Conservation (phyloP, 257 asterid genomes). For the Salvia splendens region DNA sequence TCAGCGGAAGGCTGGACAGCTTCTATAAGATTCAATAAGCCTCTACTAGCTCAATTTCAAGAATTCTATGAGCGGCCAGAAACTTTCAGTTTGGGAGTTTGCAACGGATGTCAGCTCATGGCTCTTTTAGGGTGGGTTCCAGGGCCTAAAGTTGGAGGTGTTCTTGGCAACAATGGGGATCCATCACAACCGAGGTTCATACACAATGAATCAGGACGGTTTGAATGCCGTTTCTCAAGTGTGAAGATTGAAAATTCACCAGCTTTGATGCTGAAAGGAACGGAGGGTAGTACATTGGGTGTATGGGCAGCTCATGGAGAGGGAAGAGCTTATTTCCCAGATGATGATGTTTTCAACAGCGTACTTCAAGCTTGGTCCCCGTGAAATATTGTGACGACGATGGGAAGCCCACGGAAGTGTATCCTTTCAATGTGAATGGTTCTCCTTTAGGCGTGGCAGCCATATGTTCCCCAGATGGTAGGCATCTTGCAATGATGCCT, state of each 20-base stretch:
- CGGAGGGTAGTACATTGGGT: constrained; percentile 89
- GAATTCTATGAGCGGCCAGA: constrained; percentile 70
- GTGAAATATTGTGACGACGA: constrained; percentile 78
- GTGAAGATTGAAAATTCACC: constrained; percentile 78
- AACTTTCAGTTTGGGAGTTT: constrained; percentile 88
- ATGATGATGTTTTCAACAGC: constrained; percentile 41
- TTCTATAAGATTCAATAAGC: constrained; percentile 74
- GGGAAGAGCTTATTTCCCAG: constrained; percentile 86
- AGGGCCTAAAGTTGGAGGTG: constrained; percentile 77
- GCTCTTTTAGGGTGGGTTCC: constrained; percentile 97
- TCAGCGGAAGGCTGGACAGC: constrained; percentile 98
- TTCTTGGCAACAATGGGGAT: constrained; percentile 62
- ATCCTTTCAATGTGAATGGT: constrained; percentile 66
- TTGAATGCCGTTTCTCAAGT: constrained; percentile 82
- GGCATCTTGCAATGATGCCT: constrained; percentile 98
- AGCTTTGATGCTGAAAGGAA: constrained; percentile 80
- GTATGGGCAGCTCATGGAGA: constrained; percentile 99
- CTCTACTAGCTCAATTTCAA: constrained; percentile 73
- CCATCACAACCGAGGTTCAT: constrained; percentile 85
- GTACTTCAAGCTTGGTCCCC: constrained; percentile 65
- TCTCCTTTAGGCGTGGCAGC: constrained; percentile 73
- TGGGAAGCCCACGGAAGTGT: constrained; percentile 69
- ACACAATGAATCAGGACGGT: constrained; percentile 80
- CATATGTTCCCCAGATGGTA: constrained; percentile 84
- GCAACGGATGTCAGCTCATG: constrained; percentile 97